Evolutionary conservation across 257 asterid species (phyloP).

Genomic region (Mitragyna speciosa): DNA sequence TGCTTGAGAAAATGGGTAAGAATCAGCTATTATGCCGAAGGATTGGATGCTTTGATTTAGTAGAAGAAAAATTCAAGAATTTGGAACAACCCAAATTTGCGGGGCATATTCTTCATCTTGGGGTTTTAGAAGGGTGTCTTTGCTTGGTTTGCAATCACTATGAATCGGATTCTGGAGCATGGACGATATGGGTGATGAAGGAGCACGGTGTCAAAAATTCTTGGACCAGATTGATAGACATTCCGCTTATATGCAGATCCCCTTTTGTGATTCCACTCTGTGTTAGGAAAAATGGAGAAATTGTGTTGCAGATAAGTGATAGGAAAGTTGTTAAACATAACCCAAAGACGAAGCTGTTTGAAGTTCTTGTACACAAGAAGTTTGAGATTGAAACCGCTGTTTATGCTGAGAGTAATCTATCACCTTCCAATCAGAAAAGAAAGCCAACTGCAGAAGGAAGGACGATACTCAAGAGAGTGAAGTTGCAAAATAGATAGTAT

Average conservation of each 20-base stretch:
- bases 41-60: neutral
- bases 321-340: neutral
- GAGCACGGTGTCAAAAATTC: neutral
- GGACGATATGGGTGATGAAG: neutral
- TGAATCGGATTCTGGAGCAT: neutral
- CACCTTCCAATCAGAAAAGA: neutral
- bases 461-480: neutral
- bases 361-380: neutral
- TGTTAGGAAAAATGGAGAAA: neutral
- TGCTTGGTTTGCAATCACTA: neutral
- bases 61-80: neutral
- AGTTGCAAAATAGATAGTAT: neutral
- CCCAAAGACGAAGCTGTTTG: neutral
- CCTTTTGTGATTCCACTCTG: neutral
- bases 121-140: neutral
- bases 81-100: neutral
- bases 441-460: neutral
- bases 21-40: neutral
- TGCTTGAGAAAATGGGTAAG: neutral
- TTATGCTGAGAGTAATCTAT: neutral
- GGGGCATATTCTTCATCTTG: neutral
- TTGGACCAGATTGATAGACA: neutral
- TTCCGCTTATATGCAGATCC: neutral
- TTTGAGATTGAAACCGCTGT: neutral
- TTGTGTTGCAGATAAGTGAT: neutral